Evolutionary conservation across 192 early-diverging fungal species (phyloP).

Genomic region (Backusella sp.): DNA sequence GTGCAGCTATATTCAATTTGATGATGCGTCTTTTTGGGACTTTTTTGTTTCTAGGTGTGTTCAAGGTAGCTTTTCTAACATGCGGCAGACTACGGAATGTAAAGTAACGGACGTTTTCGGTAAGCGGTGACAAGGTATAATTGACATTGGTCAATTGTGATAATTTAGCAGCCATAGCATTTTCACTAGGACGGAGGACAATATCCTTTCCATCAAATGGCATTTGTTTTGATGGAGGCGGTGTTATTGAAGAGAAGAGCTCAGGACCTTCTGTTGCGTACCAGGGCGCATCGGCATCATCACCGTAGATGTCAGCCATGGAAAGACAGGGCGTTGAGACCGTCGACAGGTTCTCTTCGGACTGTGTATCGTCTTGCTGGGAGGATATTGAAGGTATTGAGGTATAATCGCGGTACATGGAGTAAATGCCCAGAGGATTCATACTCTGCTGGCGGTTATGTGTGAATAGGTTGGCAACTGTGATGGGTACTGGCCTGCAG

Average conservation of each 20-base stretch:
- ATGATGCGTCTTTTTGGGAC: constrained; percentile 36
- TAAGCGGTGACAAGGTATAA: constrained; percentile 86
- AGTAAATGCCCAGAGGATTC: background rate
- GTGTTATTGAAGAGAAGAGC: constrained; percentile 15
- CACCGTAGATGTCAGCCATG: background rate
- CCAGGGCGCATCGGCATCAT: constrained; percentile 33
- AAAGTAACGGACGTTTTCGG: constrained; percentile 76
- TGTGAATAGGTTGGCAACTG: constrained; percentile 22
- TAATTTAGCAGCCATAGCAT: constrained; percentile 83
- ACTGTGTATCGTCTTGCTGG: constrained; percentile 10
- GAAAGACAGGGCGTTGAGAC: constrained; percentile 9
- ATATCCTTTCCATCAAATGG: constrained; percentile 33
- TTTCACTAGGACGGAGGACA: constrained; percentile 69
- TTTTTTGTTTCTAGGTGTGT: constrained; percentile 30
- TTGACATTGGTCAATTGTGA: constrained; percentile 81
- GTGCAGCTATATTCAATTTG: constrained; percentile 16
- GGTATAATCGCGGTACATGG: constrained; percentile 3
- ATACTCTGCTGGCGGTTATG: constrained; percentile 11
- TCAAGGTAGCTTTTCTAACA: constrained; percentile 21
- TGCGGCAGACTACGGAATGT: constrained; percentile 68
- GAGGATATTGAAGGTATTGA: background rate
- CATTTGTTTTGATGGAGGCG: background rate
- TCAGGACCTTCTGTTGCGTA: constrained; percentile 34
- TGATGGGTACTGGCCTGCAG: constrained; percentile 20
- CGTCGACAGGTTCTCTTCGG: constrained; percentile 2